These are phyloP conservation scores for Chrysanthemum seticuspe DNA, from an alignment of 129 eudicot species.

Conservation along the genomic window DNA sequence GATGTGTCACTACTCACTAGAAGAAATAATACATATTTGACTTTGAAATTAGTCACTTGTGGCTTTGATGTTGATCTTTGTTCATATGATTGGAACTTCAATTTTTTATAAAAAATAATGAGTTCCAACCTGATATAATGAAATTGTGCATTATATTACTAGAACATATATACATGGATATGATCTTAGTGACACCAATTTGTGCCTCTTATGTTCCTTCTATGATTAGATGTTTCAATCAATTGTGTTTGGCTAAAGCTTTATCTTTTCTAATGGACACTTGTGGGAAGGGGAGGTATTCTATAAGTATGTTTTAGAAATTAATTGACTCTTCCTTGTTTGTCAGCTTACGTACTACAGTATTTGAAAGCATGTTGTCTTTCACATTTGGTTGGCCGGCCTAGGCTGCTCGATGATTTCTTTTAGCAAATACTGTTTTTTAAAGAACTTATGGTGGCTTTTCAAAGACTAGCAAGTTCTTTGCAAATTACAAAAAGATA, in stretches of 20 bases:
- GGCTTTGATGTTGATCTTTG: neutral
- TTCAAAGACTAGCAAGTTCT: neutral
- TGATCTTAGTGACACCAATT: neutral
- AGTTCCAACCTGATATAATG: neutral
- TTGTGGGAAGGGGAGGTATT: neutral
- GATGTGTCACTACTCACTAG: neutral
- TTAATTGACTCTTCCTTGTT: neutral
- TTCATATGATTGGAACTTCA: no score
- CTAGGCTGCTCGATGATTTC: slow-evolving; percentile 11
- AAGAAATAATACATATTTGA: neutral
- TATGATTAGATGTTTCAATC: neutral
- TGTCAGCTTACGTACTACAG: slow-evolving; percentile 1
- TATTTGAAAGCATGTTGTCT: neutral
- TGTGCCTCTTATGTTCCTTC: neutral
- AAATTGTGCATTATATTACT: neutral
- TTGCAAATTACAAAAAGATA: neutral
- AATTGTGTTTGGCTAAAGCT: neutral
- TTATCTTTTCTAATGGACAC: neutral
- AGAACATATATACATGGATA: neutral
- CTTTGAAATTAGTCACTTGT: neutral
- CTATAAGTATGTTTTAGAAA: neutral
- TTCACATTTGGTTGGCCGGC: slow-evolving; percentile 4
- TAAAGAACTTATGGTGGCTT: neutral
- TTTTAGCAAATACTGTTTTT: neutral
- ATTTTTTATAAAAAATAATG: neutral